Evolutionary conservation across 2,329 filamentous ascomycete genomes (phyloP).

Genomic region (Beauveria medogensis): DNA sequence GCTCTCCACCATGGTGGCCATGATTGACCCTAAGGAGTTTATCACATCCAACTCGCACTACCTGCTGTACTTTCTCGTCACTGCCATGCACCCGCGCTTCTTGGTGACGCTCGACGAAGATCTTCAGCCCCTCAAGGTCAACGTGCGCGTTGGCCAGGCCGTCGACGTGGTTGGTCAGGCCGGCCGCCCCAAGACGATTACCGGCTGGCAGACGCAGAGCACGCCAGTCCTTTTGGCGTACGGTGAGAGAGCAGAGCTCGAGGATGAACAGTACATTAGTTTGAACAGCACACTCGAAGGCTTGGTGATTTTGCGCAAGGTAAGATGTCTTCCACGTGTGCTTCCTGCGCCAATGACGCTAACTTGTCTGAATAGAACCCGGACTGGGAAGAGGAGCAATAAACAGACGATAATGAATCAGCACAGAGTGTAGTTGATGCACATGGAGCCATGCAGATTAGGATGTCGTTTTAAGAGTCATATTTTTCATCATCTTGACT

Average conservation of each 20-base stretch:
- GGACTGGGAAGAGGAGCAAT: constrained; percentile 33
- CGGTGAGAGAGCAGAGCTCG: constrained; percentile 90
- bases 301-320: constrained; percentile 93
- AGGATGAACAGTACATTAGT: constrained; percentile 95
- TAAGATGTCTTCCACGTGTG: constrained; percentile 34
- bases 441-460: not conserved
- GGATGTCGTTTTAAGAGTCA: not conserved
- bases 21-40: constrained; percentile 92
- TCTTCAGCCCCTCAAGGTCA: constrained; percentile 86
- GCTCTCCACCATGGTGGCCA: constrained; percentile 79
- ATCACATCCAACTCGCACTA: constrained; percentile 67
- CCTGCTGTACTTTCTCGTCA: constrained; percentile 93
- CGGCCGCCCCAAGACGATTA: constrained; percentile 96
- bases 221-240: constrained; percentile 94
- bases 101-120: constrained; percentile 93
- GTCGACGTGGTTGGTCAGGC: constrained; percentile 98
- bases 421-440: not conserved
- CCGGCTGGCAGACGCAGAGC: constrained; percentile 98
- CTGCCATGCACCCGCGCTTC: constrained; percentile 95
- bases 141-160: constrained; percentile 93
- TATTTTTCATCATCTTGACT: not conserved
- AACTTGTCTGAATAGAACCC: constrained; percentile 24
- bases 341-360: not conserved
- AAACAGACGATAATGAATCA: constrained; percentile 8
- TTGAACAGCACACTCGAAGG: constrained; percentile 88